phyloP scores from a whole-genome alignment of 2,329 filamentous ascomycete genomes.

The Lasiodiplodia hormozganensis region DNA sequence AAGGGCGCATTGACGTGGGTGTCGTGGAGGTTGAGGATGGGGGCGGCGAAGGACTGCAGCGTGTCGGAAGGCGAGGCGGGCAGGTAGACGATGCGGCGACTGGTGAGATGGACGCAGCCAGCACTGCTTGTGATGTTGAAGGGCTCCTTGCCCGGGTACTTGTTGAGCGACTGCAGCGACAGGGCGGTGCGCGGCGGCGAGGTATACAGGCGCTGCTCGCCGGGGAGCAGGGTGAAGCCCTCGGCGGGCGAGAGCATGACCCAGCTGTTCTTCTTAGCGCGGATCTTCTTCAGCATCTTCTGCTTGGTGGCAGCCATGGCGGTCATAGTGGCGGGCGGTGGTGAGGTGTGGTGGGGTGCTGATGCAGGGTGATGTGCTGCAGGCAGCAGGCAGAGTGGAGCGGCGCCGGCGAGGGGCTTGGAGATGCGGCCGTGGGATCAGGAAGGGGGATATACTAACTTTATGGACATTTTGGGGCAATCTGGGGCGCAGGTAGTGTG shows the following conservation, averaged over 20 bases:
- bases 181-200: constrained; percentile 81
- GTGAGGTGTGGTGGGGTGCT: constrained; percentile 17
- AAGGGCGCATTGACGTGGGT: constrained; percentile 86
- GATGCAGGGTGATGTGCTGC: constrained; percentile 1
- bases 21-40: constrained; percentile 86
- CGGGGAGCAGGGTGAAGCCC: constrained; percentile 82
- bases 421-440: constrained; percentile 10
- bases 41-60: constrained; percentile 87
- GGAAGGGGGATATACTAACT: constrained; percentile 42
- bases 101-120: constrained; percentile 82
- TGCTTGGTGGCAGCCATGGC: constrained; percentile 28
- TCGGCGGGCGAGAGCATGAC: constrained; percentile 82
- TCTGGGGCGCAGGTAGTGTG: constrained; percentile 8
- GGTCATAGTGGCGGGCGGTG: constrained; percentile 9
- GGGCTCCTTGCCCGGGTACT: constrained; percentile 67
- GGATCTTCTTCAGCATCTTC: constrained; percentile 38
- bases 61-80: constrained; percentile 70
- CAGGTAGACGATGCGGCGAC: constrained; percentile 86
- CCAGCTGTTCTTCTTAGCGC: constrained; percentile 65
- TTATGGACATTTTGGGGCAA: constrained; percentile 45
- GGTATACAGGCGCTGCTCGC: constrained; percentile 81
- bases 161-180: constrained; percentile 73
- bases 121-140: constrained; percentile 76
- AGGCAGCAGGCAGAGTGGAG: constrained; percentile 26
- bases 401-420: constrained; percentile 8